phyloP scores from a whole-genome alignment of 306 rosid species.

The Senna siamea region DNA sequence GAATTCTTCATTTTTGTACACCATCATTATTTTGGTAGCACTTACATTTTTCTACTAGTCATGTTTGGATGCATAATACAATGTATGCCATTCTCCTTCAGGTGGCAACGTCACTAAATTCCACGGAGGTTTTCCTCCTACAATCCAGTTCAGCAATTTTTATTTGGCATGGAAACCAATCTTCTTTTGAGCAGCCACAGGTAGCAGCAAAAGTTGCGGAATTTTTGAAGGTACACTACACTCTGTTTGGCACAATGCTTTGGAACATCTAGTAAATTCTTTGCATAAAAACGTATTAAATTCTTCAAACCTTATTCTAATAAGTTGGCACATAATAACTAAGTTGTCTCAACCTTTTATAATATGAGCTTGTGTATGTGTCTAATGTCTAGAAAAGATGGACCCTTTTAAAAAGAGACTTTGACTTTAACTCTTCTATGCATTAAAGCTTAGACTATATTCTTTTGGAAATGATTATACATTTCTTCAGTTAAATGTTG shows the following conservation, averaged over 20 bases:
- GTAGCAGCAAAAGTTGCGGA: conserved; percentile 85
- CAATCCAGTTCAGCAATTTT: conserved; percentile 85
- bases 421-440: not conserved
- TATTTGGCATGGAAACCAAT: conserved; percentile 86
- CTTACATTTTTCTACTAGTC: conserved; percentile 13
- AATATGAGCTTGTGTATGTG: conserved; percentile 2
- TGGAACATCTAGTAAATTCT: not conserved
- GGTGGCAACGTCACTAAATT: conserved; percentile 90
- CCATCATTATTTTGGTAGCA: conserved; percentile 20
- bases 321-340: conserved; percentile 18
- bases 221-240: conserved; percentile 69
- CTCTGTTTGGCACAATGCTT: conserved; percentile 15
- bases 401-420: conserved; percentile 1
- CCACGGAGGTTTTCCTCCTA: conserved; percentile 77
- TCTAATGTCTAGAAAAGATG: conserved; percentile 2
- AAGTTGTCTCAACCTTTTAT: conserved; percentile 19
- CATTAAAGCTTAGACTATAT: conserved; percentile 9
- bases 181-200: conserved; percentile 85
- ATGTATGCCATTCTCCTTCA: conserved; percentile 46
- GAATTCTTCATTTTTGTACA: conserved; percentile 22
- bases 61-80: not conserved
- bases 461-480: not conserved
- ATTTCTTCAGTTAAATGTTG: conserved; percentile 8
- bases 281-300: not conserved
- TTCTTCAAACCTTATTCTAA: conserved; percentile 17